Percentiles rank a stretch among this genome's conserved stretches.
These are phyloP conservation scores for Amanita phalloides DNA, from an alignment of 768 basidiomycete genomes.

Conservation along the genomic window DNA sequence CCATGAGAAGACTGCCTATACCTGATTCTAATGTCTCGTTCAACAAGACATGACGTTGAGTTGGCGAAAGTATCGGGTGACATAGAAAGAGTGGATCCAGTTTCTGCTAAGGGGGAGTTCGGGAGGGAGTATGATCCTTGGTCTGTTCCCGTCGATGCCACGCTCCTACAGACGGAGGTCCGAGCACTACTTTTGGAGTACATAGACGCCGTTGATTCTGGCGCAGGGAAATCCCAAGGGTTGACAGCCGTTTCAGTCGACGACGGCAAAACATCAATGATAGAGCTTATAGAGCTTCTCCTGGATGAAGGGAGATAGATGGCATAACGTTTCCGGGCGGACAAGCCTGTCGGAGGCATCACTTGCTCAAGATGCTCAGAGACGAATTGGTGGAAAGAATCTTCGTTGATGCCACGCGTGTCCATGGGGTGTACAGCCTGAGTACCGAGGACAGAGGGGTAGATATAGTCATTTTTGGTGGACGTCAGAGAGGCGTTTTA, in stretches of 20 bases:
- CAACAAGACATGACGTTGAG: not conserved
- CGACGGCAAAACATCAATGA: constrained; percentile 1
- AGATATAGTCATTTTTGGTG: not conserved
- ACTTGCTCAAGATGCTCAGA: not conserved
- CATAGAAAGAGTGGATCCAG: not conserved
- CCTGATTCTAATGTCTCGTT: constrained; percentile 17
- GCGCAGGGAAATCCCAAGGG: constrained; percentile 26
- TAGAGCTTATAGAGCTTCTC: constrained; percentile 13
- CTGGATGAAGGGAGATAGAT: constrained; percentile 22
- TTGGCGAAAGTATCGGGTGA: not conserved
- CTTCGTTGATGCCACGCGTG: not conserved
- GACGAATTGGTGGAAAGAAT: not conserved
- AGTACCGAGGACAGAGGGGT: not conserved
- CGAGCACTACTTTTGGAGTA: constrained; percentile 16
- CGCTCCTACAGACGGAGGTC: not conserved
- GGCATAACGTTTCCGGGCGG: constrained; percentile 21
- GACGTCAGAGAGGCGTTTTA: not conserved
- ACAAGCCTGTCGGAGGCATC: not conserved
- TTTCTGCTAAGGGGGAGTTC: not conserved
- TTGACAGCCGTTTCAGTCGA: constrained; percentile 18
- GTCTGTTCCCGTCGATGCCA: constrained; percentile 27
- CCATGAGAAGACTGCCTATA: constrained; percentile 24
- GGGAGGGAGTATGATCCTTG: constrained; percentile 12
- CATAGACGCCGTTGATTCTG: constrained; percentile 12
- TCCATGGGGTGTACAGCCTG: not conserved